Conservation (phyloP, 2,329 filamentous ascomycete genomes). For the Neopestalotiopsis rosae region DNA sequence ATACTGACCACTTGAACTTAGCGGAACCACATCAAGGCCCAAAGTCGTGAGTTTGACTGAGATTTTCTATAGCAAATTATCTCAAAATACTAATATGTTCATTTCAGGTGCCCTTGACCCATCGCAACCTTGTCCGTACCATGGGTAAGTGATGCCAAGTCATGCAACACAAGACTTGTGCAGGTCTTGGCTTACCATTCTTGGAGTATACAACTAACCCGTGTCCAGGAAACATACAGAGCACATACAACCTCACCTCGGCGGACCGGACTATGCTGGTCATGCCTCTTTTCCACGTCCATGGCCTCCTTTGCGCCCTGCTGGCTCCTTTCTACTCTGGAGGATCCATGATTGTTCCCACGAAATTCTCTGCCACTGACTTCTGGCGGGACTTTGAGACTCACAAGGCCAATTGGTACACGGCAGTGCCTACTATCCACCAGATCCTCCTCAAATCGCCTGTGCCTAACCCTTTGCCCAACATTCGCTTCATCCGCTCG, state of each 20-base stretch:
- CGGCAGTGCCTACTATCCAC: conserved; percentile 90
- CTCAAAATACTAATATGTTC: neutral
- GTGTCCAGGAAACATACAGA: conserved; percentile 71
- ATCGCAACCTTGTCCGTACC: conserved; percentile 79
- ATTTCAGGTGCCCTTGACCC: conserved; percentile 73
- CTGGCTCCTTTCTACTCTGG: conserved; percentile 77
- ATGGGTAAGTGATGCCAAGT: conserved; percentile 62
- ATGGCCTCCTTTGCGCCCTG: conserved; percentile 84
- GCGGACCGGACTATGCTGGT: conserved; percentile 82
- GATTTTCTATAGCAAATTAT: neutral
- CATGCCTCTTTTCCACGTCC: conserved; percentile 91
- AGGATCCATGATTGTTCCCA: conserved; percentile 79
- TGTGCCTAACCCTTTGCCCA: conserved; percentile 68
- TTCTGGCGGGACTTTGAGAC: conserved; percentile 82
- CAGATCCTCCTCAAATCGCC: conserved; percentile 83
- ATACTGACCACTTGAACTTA: conserved; percentile 34
- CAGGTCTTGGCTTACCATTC: conserved; percentile 10
- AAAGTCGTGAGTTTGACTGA: conserved; percentile 68
- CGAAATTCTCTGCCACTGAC: conserved; percentile 79
- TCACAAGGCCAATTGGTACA: conserved; percentile 87
- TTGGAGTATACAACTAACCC: conserved; percentile 1
- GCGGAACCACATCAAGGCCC: conserved; percentile 82
- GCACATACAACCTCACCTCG: conserved; percentile 75
- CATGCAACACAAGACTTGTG: neutral
- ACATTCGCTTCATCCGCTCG: conserved; percentile 85